phyloP scores from a whole-genome alignment of 2,329 filamentous ascomycete genomes.

The Calonectria ilicicola region DNA sequence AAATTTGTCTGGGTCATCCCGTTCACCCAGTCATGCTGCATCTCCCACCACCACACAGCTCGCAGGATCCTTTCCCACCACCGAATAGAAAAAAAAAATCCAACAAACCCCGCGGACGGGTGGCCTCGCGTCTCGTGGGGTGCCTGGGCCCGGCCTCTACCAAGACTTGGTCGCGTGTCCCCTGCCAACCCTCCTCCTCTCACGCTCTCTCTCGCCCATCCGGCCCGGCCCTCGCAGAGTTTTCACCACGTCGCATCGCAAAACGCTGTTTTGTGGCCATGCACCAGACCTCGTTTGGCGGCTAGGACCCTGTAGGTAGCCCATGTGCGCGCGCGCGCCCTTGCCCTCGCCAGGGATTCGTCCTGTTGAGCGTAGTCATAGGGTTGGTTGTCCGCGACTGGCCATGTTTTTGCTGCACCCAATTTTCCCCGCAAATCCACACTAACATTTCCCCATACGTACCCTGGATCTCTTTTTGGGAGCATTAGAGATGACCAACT shows the following conservation, averaged over 20 bases:
- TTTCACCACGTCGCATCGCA: background rate
- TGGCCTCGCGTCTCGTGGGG: conserved; percentile 8
- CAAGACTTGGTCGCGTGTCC: conserved; percentile 4
- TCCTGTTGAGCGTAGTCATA: background rate
- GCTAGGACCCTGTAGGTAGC: background rate
- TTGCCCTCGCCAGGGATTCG: conserved; percentile 1
- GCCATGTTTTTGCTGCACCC: background rate
- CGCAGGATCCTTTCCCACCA: background rate
- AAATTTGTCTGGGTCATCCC: conserved; percentile 15
- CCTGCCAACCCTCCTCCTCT: background rate
- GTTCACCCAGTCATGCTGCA: conserved; percentile 3
- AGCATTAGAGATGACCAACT: background rate
- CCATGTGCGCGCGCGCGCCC: conserved; percentile 7
- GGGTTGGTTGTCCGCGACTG: conserved; percentile 6
- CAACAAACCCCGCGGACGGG: background rate
- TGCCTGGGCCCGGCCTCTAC: background rate
- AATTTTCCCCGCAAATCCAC: conserved; percentile 8
- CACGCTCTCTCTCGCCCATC: background rate
- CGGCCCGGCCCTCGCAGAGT: background rate
- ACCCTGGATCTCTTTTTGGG: background rate
- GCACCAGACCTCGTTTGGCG: background rate
- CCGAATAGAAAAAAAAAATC: background rate
- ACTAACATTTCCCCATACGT: conserved; percentile 10
- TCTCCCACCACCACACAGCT: background rate
- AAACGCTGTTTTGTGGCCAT: conserved; percentile 8